Conservation (phyloP, 1,139 yeast species). For the Candida pseudocylindracea region DNA sequence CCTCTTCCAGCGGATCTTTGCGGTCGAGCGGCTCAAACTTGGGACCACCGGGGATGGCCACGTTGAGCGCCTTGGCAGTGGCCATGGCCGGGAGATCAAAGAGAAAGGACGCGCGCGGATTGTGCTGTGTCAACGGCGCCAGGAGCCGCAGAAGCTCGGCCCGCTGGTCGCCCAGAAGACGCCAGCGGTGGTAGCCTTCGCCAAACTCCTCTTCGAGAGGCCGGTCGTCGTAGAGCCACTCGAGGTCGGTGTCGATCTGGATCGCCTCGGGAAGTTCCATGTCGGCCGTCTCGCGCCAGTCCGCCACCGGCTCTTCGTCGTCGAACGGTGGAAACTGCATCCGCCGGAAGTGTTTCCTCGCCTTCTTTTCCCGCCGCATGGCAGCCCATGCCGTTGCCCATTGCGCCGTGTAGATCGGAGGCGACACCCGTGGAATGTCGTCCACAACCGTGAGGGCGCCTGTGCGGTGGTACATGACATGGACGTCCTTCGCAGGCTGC, state of each 20-base stretch:
- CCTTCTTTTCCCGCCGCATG: slow-evolving; percentile 89
- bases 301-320: slow-evolving; percentile 88
- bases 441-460: slow-evolving; percentile 95
- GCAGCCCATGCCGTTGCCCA: slow-evolving; percentile 90
- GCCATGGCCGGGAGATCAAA: slow-evolving; percentile 62
- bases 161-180: slow-evolving; percentile 36
- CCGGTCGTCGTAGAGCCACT: slow-evolving; percentile 59
- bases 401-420: slow-evolving; percentile 80
- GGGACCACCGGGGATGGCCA: slow-evolving; percentile 89
- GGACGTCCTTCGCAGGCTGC: slow-evolving; percentile 75
- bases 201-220: slow-evolving; percentile 55
- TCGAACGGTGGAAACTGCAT: slow-evolving; percentile 93
- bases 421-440: slow-evolving; percentile 79
- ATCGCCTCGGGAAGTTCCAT: slow-evolving; percentile 54
- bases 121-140: slow-evolving; percentile 45
- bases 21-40: slow-evolving; percentile 78
- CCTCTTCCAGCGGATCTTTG: slow-evolving; percentile 48
- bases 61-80: slow-evolving; percentile 78
- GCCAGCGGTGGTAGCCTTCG: slow-evolving; percentile 58
- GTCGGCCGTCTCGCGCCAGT: slow-evolving; percentile 62
- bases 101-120: slow-evolving; percentile 37
- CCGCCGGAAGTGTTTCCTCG: slow-evolving; percentile 72
- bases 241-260: slow-evolving; percentile 19
- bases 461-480: slow-evolving; percentile 69
- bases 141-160: slow-evolving; percentile 44